These are phyloP conservation scores for Zea luxurians DNA, from an alignment of 176 grass and related monocot species.

Conservation along the genomic window DNA sequence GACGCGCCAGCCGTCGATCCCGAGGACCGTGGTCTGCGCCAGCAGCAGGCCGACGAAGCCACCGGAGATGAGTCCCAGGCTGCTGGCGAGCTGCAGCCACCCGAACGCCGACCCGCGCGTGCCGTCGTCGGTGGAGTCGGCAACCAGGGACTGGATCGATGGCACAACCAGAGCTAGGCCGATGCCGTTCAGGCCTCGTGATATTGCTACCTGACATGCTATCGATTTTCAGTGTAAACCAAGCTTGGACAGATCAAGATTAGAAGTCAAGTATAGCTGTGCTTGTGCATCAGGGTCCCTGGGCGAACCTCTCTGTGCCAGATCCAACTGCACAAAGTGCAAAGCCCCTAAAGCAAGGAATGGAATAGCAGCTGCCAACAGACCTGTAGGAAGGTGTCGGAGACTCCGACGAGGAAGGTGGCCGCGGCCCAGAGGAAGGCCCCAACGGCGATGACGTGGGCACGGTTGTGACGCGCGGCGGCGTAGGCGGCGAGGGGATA, in stretches of 20 bases:
- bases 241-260: neutral
- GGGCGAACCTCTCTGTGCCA: neutral
- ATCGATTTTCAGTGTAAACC: neutral
- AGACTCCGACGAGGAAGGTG: conserved; percentile 68
- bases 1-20: conserved; percentile 74
- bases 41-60: conserved; percentile 56
- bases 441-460: conserved; percentile 57
- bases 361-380: neutral
- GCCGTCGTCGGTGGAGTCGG: conserved; percentile 72
- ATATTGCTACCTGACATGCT: conserved; percentile 59
- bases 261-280: conserved; percentile 20
- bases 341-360: no score
- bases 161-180: conserved; percentile 79
- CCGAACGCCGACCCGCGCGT: conserved; percentile 77
- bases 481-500: conserved; percentile 64
- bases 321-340: neutral
- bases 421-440: conserved; percentile 76
- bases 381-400: conserved; percentile 60
- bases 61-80: conserved; percentile 72
- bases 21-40: conserved; percentile 70
- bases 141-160: conserved; percentile 77
- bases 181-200: conserved; percentile 80
- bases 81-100: conserved; percentile 71
- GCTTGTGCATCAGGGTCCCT: neutral
- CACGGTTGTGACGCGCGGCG: conserved; percentile 50